These are phyloP conservation scores for Aspergillus alliaceus DNA, from an alignment of 2,329 filamentous ascomycete genomes.

Conservation along the genomic window DNA sequence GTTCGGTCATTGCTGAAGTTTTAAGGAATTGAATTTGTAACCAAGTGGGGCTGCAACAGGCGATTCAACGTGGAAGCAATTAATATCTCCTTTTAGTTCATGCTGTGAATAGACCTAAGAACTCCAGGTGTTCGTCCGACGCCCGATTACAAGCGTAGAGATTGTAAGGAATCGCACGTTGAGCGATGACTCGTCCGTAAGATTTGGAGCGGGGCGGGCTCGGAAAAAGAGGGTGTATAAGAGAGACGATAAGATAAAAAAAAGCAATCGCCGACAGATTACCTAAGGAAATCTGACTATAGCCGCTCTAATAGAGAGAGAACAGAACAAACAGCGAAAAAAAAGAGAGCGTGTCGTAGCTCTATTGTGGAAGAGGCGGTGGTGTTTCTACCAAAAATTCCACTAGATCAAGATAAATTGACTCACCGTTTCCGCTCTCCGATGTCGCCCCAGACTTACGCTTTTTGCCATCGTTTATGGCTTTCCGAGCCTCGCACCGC, in stretches of 20 bases:
- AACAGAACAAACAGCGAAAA: background rate
- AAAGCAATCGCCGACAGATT: background rate
- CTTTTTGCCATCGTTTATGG: background rate
- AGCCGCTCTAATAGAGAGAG: background rate
- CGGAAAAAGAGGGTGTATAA: background rate
- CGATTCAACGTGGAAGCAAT: slow-evolving; percentile 5
- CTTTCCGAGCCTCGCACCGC: background rate
- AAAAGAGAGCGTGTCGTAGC: background rate
- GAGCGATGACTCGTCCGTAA: background rate
- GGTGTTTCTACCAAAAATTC: background rate
- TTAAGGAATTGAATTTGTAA: background rate
- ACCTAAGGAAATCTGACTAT: background rate
- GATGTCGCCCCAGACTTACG: slow-evolving; percentile 14
- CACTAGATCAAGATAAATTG: slow-evolving; percentile 5
- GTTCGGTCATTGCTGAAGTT: slow-evolving; percentile 36
- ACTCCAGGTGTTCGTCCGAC: background rate
- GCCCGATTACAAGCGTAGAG: background rate
- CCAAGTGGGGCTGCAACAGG: slow-evolving; percentile 6
- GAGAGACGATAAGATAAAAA: background rate
- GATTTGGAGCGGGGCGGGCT: background rate
- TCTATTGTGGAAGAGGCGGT: background rate
- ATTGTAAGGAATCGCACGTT: background rate
- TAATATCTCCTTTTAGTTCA: slow-evolving; percentile 16
- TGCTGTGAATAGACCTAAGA: slow-evolving; percentile 8
- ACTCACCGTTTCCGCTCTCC: slow-evolving; percentile 23